Percentiles rank a stretch among this genome's conserved stretches.
These are phyloP conservation scores for Fusarium subglutinans DNA, from an alignment of 2,329 filamentous ascomycete genomes.

Conservation along the genomic window DNA sequence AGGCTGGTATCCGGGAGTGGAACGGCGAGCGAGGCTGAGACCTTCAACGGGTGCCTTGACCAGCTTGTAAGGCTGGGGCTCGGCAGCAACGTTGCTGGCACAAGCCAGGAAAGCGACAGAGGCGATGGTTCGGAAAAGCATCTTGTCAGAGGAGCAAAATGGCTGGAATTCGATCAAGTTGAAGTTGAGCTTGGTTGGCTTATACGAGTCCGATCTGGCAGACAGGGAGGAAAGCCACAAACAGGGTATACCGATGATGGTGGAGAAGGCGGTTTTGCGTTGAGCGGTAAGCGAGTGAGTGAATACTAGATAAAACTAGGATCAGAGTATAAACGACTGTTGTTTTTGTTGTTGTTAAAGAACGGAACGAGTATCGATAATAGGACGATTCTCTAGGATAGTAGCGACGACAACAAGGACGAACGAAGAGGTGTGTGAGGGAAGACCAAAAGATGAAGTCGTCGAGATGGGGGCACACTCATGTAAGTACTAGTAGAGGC, in stretches of 20 bases:
- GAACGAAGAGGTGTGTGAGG: conserved; percentile 15
- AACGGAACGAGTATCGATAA: conserved; percentile 41
- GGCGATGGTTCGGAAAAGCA: conserved; percentile 49
- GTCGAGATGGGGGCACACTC: conserved; percentile 13
- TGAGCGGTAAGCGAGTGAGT: conserved; percentile 14
- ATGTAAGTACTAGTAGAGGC: conserved; percentile 27
- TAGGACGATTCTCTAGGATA: conserved; percentile 36
- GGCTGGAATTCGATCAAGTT: conserved; percentile 12
- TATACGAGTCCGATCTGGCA: conserved; percentile 24
- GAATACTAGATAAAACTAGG: conserved; percentile 27
- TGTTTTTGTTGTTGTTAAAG: conserved; percentile 30
- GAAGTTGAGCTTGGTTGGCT: conserved; percentile 1
- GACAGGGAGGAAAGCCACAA: conserved; percentile 37
- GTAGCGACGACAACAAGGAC: conserved; percentile 19
- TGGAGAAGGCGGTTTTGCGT: conserved; percentile 29
- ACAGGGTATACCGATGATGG: conserved; percentile 30
- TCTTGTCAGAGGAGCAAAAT: conserved; percentile 37
- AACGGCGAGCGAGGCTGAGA: conserved; percentile 56
- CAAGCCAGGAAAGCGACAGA: conserved; percentile 49
- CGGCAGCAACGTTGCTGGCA: conserved; percentile 45
- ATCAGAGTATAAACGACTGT: conserved; percentile 12
- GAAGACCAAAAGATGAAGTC: conserved; percentile 19
- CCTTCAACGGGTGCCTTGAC: conserved; percentile 49
- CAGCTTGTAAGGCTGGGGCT: conserved; percentile 50
- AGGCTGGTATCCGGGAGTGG: conserved; percentile 59